phyloP scores from a whole-genome alignment of 1,139 yeast species.

The Chernovozyma aurita region DNA sequence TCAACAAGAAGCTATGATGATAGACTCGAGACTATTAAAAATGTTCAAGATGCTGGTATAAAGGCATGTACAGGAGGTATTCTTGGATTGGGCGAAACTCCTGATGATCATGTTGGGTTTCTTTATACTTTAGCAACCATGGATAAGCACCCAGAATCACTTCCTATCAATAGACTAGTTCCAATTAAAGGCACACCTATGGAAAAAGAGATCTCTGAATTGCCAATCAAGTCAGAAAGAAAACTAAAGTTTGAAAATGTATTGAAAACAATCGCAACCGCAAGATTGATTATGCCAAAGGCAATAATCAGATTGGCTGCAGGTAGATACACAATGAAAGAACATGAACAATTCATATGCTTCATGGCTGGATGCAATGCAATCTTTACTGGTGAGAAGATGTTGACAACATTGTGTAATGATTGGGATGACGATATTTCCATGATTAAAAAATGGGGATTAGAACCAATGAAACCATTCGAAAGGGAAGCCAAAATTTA shows the following conservation, averaged over 20 bases:
- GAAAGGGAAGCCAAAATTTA: not conserved
- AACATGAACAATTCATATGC: constrained; percentile 68
- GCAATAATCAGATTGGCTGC: constrained; percentile 74
- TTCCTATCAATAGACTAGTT: constrained; percentile 78
- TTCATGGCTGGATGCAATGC: constrained; percentile 80
- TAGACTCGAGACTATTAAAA: constrained; percentile 58
- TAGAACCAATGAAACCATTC: constrained; percentile 58
- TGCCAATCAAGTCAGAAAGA: constrained; percentile 34
- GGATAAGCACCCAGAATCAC: constrained; percentile 70
- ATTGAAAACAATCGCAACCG: constrained; percentile 69
- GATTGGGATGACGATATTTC: constrained; percentile 81
- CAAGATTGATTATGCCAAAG: constrained; percentile 68
- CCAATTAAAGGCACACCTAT: constrained; percentile 78
- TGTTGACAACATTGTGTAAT: constrained; percentile 79
- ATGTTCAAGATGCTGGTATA: constrained; percentile 63
- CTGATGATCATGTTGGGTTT: constrained; percentile 67
- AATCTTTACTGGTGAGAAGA: constrained; percentile 74
- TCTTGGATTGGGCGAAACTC: constrained; percentile 72
- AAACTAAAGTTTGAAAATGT: constrained; percentile 56
- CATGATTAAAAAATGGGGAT: constrained; percentile 69
- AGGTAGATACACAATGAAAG: constrained; percentile 78
- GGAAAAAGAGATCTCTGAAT: constrained; percentile 46
- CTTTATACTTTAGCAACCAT: constrained; percentile 63
- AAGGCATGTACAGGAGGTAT: constrained; percentile 80
- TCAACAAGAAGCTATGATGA: constrained; percentile 70